A percentile compares a stretch with the other conserved stretches of the same genome.
phyloP scores from a whole-genome alignment of 306 rosid genomes.

The Abrus pulchellus region DNA sequence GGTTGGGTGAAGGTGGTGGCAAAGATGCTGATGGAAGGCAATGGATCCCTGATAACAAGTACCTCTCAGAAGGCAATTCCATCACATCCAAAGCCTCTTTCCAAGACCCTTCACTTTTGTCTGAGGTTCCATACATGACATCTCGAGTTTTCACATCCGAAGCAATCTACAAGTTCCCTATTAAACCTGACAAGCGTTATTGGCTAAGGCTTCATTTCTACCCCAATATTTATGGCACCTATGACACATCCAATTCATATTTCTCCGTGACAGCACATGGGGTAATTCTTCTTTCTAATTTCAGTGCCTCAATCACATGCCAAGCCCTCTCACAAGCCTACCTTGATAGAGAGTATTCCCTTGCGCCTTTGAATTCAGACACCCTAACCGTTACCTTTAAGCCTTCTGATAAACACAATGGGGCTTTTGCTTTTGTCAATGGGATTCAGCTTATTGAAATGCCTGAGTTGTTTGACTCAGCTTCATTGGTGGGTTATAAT shows the following conservation, averaged over 20 bases:
- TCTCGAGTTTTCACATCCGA: constrained; percentile 52
- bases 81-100: constrained; percentile 43
- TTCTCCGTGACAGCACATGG: constrained; percentile 54
- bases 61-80: constrained; percentile 35
- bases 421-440: constrained; percentile 57
- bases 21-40: constrained; percentile 58
- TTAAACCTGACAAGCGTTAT: constrained; percentile 47
- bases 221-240: constrained; percentile 47
- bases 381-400: constrained; percentile 50
- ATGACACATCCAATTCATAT: constrained; percentile 46
- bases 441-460: constrained; percentile 54
- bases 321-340: constrained; percentile 66
- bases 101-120: constrained; percentile 63
- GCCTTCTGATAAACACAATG: constrained; percentile 50
- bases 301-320: constrained; percentile 57
- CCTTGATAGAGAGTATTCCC: constrained; percentile 56
- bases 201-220: constrained; percentile 68
- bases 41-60: constrained; percentile 55
- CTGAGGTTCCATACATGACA: constrained; percentile 62
- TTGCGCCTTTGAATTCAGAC: constrained; percentile 50
- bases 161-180: constrained; percentile 50
- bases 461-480: constrained; percentile 52
- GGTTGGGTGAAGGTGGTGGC: constrained; percentile 49
- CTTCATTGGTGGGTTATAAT: constrained; percentile 42
- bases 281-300: constrained; percentile 54